These are phyloP conservation scores for Lagerstroemia speciosa DNA, from an alignment of 345 rosid genomes.

Conservation along the genomic window DNA sequence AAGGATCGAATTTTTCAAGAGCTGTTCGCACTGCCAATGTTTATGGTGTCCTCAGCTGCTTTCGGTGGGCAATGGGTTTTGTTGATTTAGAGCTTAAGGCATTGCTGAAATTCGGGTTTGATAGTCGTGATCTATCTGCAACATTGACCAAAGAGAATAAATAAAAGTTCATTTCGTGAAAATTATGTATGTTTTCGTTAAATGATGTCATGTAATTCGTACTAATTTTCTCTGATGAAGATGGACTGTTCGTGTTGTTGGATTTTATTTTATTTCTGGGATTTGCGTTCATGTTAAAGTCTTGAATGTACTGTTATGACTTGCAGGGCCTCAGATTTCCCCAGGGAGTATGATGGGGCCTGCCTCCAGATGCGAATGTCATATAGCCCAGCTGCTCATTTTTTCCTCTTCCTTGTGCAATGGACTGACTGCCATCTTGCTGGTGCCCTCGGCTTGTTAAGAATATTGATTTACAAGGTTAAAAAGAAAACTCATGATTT, in stretches of 20 bases:
- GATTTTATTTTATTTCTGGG: background rate
- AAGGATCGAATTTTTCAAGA: background rate
- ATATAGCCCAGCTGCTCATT: conserved; percentile 60
- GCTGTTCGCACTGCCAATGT: background rate
- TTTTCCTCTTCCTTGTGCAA: conserved; percentile 57
- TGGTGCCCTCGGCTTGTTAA: conserved; percentile 53
- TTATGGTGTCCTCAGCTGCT: background rate
- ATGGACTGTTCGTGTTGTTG: background rate
- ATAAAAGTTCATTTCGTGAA: background rate
- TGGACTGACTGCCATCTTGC: conserved; percentile 70
- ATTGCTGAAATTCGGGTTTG: background rate
- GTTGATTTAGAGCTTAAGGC: background rate
- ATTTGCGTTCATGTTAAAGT: background rate
- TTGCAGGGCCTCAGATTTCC: conserved; percentile 55
- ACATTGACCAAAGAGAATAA: background rate
- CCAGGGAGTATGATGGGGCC: conserved; percentile 55
- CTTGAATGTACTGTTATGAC: background rate
- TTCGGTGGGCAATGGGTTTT: conserved; percentile 1
- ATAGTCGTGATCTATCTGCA: background rate
- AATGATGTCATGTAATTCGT: background rate
- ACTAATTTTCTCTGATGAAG: background rate
- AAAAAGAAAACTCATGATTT: background rate
- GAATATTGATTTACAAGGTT: conserved; percentile 63
- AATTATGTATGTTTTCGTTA: background rate
- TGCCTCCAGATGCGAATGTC: conserved; percentile 77